Evolutionary conservation across 2,329 filamentous ascomycete genomes (phyloP), one percentile per base, ranked within the genome.

Genomic region (Aspergillus fijiensis): DNA sequence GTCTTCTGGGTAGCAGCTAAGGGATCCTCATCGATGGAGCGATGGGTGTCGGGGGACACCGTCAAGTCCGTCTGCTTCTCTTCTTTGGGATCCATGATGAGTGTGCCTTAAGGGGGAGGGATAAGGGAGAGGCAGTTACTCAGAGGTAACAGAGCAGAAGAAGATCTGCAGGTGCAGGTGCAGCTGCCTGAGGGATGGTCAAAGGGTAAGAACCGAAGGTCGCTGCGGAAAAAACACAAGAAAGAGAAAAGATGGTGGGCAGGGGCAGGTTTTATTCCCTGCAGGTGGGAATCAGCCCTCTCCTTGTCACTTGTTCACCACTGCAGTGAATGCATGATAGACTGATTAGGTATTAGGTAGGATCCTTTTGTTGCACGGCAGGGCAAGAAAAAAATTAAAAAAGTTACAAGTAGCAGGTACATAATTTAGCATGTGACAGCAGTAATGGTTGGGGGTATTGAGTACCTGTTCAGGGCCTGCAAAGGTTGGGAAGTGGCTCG

Each of bases 11-110:
- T 33, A 3, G 21, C 25, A 14, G 53, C 53, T 27, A 55, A 16
- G 6, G 53, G 53, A 55, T 55, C 53, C 42, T 55, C 53, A 31
- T 55, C 53, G n/a, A 55, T 11, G 19, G 47, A 47, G 27, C 10
- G 27, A 23, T 49, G 27, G 12, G 14, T 16, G 23, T 47, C 27
- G 11, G 53, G 53, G 16, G 39, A 48, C 19, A 55, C 45, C 14
- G 25, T 45, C 53, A 55, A 23, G 27, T 49, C 53, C 10, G 42
- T 29, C 23, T n/a, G 47, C 25, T 55, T 55, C 42, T 55, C 53
- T 9, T 49, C 53, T 7, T 31, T 12, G 11, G 42, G 42, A n/a
- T 55, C 53, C 53, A 55, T 55, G 25, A 11, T 55, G 27, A 45
- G 16, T 16, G 39, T 19, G 39, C 7, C 14, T 42, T 16, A 3